Base-by-base conservation (phyloP, 2,329 filamentous ascomycete species). In the Stromatinia cepivora region DNA sequence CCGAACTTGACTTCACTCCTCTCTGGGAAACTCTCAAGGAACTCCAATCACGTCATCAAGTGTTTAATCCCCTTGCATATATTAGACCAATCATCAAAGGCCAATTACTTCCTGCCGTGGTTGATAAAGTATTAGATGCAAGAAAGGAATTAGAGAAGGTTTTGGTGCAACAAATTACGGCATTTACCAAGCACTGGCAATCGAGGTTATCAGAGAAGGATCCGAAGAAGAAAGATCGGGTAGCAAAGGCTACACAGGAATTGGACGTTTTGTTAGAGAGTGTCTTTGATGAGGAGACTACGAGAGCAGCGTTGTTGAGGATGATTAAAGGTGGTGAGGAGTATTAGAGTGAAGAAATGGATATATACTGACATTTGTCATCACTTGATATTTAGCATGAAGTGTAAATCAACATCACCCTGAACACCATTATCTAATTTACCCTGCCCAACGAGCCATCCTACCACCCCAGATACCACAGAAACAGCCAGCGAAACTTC, bases 91-190 rank as follows among this genome's bases (percentile, higher is more conserved):
- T 84, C 79, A 57, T 80, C 75, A 69, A 78, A 78, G 72, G 78
- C 70, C 62, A 77, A 73, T 45, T 82, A 25, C 72, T 75, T 46
- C 79, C 77, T 15, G 76, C 76, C 45, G 77, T 78, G 13, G 81
- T 83, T 1, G 82, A 81, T 67, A 77, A 75, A 42, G 53, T 78
- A 15, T 79, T 88, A 70, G 87, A 90, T 73, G 88, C 88, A 74
- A 86, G 85, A 72, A 88, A 90, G 78, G 87, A 89, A 77, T 78
- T 90, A 67, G 88, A 90, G 72, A 87, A 88, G 73, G 78, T 89
- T 70, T 79, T 90, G 36, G 81, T 88, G 65, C 85, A 88, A 77
- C 86, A 84, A 62, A 90, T 90, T 67, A 87, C 86, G 53, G 84
- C 83, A 1, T 90, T 90, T 71, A 89, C 88, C 22, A 85, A 85